Evolutionary conservation across 2,329 filamentous ascomycete species (phyloP).

Genomic region (Remersonia thermophila): DNA sequence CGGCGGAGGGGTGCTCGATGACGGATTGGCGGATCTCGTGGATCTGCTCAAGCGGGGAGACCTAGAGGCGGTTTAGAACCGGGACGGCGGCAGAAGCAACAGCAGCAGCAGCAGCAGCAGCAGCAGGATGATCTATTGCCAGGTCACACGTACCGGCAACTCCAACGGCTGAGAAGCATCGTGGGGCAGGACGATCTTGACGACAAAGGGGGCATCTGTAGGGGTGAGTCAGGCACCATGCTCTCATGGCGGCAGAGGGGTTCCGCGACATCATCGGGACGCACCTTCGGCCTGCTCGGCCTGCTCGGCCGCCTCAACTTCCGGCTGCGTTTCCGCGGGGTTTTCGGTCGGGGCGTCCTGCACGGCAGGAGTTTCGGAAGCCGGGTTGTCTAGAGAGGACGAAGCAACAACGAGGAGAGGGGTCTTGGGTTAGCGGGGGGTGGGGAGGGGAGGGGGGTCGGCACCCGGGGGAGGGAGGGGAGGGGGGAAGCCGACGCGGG

Average conservation of each 20-base stretch:
- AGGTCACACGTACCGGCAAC: slow-evolving; percentile 56
- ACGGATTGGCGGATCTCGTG: slow-evolving; percentile 96
- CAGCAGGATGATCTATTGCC: slow-evolving; percentile 1
- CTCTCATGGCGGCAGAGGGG: background rate
- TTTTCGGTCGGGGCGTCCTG: slow-evolving; percentile 9
- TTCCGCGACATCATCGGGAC: background rate
- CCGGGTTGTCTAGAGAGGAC: slow-evolving; percentile 11
- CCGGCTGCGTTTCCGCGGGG: slow-evolving; percentile 11
- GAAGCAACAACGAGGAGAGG: background rate
- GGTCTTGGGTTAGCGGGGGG: background rate
- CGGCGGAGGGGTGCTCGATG: slow-evolving; percentile 82
- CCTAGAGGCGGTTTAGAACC: slow-evolving; percentile 41
- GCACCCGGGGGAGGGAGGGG: no score
- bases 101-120: slow-evolving; percentile 11
- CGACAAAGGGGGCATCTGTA: slow-evolving; percentile 38
- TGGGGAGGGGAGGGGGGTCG: no score
- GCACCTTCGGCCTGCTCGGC: slow-evolving; percentile 24
- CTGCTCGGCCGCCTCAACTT: slow-evolving; percentile 15
- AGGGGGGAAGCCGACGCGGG: no score
- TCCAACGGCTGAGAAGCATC: slow-evolving; percentile 60
- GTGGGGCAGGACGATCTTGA: slow-evolving; percentile 74
- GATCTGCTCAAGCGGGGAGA: slow-evolving; percentile 87
- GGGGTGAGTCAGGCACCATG: background rate
- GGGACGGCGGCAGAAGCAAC: no score
- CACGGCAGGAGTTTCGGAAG: slow-evolving; percentile 9